phyloP scores from a whole-genome alignment of 306 rosid species.

The Coriaria nepalensis region DNA sequence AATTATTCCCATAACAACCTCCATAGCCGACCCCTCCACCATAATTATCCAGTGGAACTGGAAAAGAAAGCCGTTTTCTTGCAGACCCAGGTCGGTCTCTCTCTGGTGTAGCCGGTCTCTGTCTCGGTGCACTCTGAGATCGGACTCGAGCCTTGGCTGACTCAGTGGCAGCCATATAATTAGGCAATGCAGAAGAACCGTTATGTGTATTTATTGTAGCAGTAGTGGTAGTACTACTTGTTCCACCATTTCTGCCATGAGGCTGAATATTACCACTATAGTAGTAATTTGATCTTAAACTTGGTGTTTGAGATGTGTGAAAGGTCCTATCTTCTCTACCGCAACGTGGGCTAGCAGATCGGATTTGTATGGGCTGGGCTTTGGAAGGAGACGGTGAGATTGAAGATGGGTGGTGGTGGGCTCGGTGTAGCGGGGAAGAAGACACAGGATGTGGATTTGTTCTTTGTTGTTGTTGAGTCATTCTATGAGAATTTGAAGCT shows the following conservation, averaged over 20 bases:
- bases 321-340: constrained; percentile 53
- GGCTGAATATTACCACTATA: constrained; percentile 41
- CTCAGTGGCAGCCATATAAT: constrained; percentile 97
- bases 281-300: constrained; percentile 67
- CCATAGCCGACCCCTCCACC: constrained; percentile 37
- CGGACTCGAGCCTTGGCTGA: constrained; percentile 85
- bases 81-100: constrained; percentile 72
- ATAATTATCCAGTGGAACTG: constrained; percentile 55
- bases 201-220: background rate
- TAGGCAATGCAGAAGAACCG: constrained; percentile 32
- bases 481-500: constrained; percentile 49
- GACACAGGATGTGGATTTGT: constrained; percentile 34
- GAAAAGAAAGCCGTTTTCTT: constrained; percentile 80
- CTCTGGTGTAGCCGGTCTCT: constrained; percentile 81
- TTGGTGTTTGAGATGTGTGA: constrained; percentile 71
- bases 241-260: constrained; percentile 29
- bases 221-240: constrained; percentile 15
- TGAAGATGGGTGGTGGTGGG: constrained; percentile 40
- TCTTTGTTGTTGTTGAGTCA: constrained; percentile 59
- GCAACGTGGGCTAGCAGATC: constrained; percentile 70
- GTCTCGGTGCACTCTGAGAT: constrained; percentile 90
- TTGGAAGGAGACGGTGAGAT: constrained; percentile 76
- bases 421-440: constrained; percentile 52
- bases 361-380: constrained; percentile 55
- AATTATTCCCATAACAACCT: constrained; percentile 40